Base-by-base conservation (phyloP, 2,329 filamentous ascomycete genomes). In the Diplodia intermedia region DNA sequence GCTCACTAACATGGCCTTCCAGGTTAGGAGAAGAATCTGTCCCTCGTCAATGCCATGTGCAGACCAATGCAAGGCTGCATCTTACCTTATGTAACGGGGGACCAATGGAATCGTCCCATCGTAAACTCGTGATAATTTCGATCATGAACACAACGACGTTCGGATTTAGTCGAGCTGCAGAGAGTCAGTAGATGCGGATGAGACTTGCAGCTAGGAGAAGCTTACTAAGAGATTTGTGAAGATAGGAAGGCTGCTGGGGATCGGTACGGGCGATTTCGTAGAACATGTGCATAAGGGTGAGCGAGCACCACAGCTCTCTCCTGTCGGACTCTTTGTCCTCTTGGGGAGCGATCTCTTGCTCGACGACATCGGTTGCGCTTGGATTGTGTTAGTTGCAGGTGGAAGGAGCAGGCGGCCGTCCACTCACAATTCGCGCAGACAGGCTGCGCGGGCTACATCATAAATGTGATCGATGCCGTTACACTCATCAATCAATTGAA, bases 1-100 rank as follows among this genome's bases (percentile, higher is more conserved):
- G 1, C 91, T 86, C 2, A 98, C 86, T 18, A 98, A 82, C 9
- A 97, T 87, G 0, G 92, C 90, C 81, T 99, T 99, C 94, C 95
- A 98, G 60, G 96, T 87, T 1, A 98, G 83, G 8, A 97, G 83
- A 66, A 97, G 88, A 50, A 95, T 87, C 85, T 91, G 73, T 11
- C 14, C 9, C 47, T 14, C 56, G 2, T 50, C 14, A 49, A 53
- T 26, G 20, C 18, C 5, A 20, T 29, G 38, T 18, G 23, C 43
- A 49, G 12, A 54, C 12, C 4, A 40, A 57, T 1, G 11, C 15
- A 67, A 23, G n/a, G 5, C 11, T 31, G 7, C 29, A 4, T 57
- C 33, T 65, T 33, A 63, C 68, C 68, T 80, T 81, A 20, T 70
- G 76, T 71, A 79, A 78, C 26, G 83, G 91, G 82, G 84, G 90